These are phyloP conservation scores for Penicillium freii DNA, from an alignment of 2,329 filamentous ascomycete species.

Conservation along the genomic window DNA sequence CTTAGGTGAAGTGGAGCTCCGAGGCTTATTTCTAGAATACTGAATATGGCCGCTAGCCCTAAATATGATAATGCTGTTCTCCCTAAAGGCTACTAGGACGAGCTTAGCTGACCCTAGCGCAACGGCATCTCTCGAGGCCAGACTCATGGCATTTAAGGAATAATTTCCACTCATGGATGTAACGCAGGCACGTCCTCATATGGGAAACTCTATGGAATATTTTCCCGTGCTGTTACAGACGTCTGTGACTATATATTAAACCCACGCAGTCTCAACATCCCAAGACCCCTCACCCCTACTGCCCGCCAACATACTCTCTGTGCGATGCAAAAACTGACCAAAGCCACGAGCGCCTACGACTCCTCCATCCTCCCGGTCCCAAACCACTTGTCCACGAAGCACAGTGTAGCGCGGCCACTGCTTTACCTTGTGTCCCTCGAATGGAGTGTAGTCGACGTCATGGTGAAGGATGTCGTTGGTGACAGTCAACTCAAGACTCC, in stretches of 20 bases:
- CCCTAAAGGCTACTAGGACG: background rate
- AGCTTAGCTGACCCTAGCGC: background rate
- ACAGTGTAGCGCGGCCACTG: conserved; percentile 40
- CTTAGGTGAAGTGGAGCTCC: too few species aligned
- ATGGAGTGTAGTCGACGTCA: conserved; percentile 38
- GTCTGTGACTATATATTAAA: background rate
- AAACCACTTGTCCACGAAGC: conserved; percentile 34
- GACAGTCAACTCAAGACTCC: conserved; percentile 27
- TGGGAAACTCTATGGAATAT: too few species aligned
- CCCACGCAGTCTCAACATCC: background rate
- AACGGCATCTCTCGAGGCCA: background rate
- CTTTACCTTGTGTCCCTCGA: conserved; percentile 32
- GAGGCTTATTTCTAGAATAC: background rate
- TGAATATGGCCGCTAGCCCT: background rate
- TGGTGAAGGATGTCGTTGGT: conserved; percentile 38
- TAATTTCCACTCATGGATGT: too few species aligned
- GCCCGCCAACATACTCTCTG: background rate
- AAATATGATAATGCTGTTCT: background rate
- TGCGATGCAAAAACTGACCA: background rate
- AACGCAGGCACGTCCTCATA: too few species aligned
- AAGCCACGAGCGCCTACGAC: background rate
- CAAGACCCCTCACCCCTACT: background rate
- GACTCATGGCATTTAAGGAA: background rate
- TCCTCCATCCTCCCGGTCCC: conserved; percentile 7
- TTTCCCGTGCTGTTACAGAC: background rate